Conservation (phyloP, 1,284 basidiomycete genomes). For the Tremellales sp. region DNA sequence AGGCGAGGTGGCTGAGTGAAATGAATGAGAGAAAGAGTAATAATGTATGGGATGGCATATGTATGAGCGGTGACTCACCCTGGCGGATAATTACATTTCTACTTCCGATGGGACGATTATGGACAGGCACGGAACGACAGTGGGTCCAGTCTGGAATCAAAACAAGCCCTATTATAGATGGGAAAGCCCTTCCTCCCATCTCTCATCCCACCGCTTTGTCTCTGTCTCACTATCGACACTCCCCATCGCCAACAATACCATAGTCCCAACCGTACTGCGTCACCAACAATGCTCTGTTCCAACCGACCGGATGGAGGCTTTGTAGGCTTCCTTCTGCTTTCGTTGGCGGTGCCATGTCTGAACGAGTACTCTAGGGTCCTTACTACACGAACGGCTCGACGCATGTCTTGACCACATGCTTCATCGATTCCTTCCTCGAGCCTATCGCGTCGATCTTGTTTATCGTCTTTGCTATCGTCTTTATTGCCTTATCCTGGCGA, state of each 20-base stretch:
- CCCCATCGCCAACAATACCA: too few species aligned
- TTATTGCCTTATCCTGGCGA: neutral
- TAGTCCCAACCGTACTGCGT: neutral
- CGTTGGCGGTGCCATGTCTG: neutral
- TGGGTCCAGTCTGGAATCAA: too few species aligned
- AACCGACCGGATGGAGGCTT: neutral
- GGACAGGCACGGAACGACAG: too few species aligned
- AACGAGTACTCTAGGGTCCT: neutral
- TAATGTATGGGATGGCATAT: too few species aligned
- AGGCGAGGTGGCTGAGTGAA: constrained; percentile 22
- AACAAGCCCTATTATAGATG: too few species aligned
- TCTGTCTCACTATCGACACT: too few species aligned
- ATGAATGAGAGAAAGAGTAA: too few species aligned
- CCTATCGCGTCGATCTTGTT: constrained; percentile 7
- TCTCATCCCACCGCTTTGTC: too few species aligned
- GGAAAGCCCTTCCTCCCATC: too few species aligned
- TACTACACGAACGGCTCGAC: neutral
- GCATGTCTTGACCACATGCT: constrained; percentile 6
- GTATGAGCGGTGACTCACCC: too few species aligned
- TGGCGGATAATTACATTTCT: too few species aligned
- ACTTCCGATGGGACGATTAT: too few species aligned
- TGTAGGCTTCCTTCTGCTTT: neutral
- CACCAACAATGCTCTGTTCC: neutral
- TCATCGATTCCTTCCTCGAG: constrained; percentile 4
- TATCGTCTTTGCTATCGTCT: constrained; percentile 3